These are phyloP conservation scores for Xylariaceae sp. DNA, from an alignment of 2,329 filamentous ascomycete species.

Conservation along the genomic window DNA sequence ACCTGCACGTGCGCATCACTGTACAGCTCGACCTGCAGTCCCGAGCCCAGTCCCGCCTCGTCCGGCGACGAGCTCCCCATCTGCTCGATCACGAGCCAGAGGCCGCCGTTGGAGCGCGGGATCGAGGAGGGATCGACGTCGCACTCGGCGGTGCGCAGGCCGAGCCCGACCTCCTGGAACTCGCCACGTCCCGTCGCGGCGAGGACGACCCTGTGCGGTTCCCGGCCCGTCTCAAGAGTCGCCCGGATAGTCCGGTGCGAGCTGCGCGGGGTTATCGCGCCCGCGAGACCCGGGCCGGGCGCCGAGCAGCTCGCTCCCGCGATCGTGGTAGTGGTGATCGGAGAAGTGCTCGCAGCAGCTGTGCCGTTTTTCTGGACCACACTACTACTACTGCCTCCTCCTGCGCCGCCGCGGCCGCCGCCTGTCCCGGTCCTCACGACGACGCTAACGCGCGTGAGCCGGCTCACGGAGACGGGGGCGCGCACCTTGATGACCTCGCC, in stretches of 20 bases:
- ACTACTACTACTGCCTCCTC: too few relatives aligned
- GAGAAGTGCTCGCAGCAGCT: too few relatives aligned
- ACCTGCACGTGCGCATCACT: slow-evolving; percentile 43
- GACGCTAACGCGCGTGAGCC: slow-evolving; percentile 58
- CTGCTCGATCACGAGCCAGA: slow-evolving; percentile 80
- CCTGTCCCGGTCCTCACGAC: slow-evolving; percentile 36
- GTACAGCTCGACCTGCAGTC: slow-evolving; percentile 49
- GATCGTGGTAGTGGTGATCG: too few relatives aligned
- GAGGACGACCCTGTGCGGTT: slow-evolving; percentile 60
- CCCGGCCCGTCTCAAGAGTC: slow-evolving; percentile 66
- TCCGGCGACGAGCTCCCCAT: slow-evolving; percentile 45
- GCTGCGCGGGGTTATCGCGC: slow-evolving; percentile 21
- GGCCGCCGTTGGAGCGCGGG: slow-evolving; percentile 39
- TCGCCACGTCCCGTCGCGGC: slow-evolving; percentile 62
- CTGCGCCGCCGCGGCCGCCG: neutral
- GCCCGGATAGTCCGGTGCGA: slow-evolving; percentile 51
- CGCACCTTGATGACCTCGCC: slow-evolving; percentile 33
- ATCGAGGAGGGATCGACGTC: slow-evolving; percentile 64
- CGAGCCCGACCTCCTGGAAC: slow-evolving; percentile 59
- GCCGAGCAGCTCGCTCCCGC: slow-evolving; percentile 23
- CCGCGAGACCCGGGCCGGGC: slow-evolving; percentile 23
- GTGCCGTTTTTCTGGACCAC: too few relatives aligned
- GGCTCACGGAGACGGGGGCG: slow-evolving; percentile 34
- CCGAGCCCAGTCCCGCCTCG: slow-evolving; percentile 39
- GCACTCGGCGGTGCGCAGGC: slow-evolving; percentile 66